Evolutionary conservation across 2,329 filamentous ascomycete genomes (phyloP), one percentile per base, ranked within the genome.

Genomic region (Ceratocystis colombiana): DNA sequence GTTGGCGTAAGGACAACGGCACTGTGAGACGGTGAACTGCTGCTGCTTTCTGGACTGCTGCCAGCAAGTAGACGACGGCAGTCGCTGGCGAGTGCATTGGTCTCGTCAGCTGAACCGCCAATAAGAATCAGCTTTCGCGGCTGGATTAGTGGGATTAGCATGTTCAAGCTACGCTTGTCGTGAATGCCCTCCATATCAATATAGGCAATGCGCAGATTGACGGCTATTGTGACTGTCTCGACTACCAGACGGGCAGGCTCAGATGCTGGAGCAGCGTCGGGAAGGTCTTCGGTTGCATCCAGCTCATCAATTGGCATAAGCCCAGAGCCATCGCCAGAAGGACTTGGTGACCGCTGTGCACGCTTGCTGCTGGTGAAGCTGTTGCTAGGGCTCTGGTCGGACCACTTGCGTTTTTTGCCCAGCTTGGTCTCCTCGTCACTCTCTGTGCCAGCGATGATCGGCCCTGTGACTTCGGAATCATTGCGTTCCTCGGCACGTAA

Each of bases 111-210:
- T 72, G 83, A 87, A 33, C 94, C 94, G 37, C 88, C 88, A 2
- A 96, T 84, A n/a, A 99, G 81, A 69, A 99, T 95, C 64, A 99
- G 82, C 75, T 99, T 99, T 65, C 93, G 87, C 5, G 94, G 94
- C 72, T 92, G 87, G 70, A 99, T 96, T 5, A 97, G 82, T 0
- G 94, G 94, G 62, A 99, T 90, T 65, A 99, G 78, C 87, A 96
- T 96, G 75, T 93, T 90, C 62, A 99, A 79, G 74, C 90, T 96
- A 70, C 93, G 88, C 74, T 92, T 92, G 73, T 97, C 94, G 75
- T 97, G 93, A 28, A 97, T 77, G 28, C 93, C 94, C 64, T 88
- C 87, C 73, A 96, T 96, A 75, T 99, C 94, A 64, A 99, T 86
- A 74, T 89, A 94, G 2, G 89, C 88, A 70, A 99, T 85, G 61